These are phyloP conservation scores for Talaromyces stipitatus DNA, from an alignment of 495 filamentous ascomycete species.

Conservation along the genomic window DNA sequence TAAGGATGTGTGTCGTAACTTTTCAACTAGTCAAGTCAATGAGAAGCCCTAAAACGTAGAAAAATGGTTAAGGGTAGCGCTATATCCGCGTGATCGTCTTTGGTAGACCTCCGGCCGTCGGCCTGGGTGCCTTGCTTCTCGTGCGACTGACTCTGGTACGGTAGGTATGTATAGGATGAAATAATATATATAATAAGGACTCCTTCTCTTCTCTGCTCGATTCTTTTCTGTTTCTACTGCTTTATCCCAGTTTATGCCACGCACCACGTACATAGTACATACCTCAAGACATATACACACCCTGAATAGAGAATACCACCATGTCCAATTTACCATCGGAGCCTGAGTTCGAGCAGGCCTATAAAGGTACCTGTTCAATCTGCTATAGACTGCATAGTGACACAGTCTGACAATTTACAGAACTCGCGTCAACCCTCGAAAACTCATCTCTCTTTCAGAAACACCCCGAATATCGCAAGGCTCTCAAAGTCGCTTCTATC, in stretches of 20 bases:
- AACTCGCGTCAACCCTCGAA: conserved; percentile 90
- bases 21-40: too few relatives aligned
- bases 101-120: neutral
- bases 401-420: conserved; percentile 32
- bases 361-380: conserved; percentile 62
- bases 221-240: neutral
- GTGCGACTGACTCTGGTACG: neutral
- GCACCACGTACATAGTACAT: neutral
- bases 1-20: neutral
- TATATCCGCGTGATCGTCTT: neutral
- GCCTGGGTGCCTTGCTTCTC: neutral
- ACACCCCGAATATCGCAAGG: conserved; percentile 88
- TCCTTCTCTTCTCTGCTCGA: neutral
- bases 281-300: neutral
- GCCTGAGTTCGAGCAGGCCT: conserved; percentile 98
- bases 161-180: neutral
- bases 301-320: neutral
- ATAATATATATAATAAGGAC: neutral
- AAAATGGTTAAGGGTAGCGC: too few relatives aligned
- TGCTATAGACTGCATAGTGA: neutral
- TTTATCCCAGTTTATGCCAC: neutral
- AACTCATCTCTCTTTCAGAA: conserved; percentile 88
- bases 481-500: conserved; percentile 78
- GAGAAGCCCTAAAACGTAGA: too few relatives aligned
- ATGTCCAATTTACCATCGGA: conserved; percentile 85